Percentiles rank a stretch among this genome's conserved stretches.
Evolutionary conservation across 495 filamentous ascomycete genomes (phyloP).

Genomic region (Beverwykella pulmonaria): DNA sequence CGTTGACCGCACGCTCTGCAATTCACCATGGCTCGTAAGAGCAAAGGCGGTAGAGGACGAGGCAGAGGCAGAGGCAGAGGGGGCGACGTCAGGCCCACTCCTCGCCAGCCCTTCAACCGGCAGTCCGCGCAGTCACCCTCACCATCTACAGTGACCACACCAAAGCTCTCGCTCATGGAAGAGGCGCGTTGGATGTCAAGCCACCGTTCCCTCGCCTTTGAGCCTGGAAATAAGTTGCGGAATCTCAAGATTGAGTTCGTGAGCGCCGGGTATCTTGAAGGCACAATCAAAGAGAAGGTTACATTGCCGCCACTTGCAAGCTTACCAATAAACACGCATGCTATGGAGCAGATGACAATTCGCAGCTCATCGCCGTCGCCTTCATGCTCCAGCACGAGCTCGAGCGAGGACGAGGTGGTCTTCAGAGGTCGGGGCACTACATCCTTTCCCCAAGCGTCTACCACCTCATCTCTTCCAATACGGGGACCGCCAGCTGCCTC

Average conservation of each 20-base stretch:
- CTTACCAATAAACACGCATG: background rate
- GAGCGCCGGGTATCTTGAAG: constrained; percentile 60
- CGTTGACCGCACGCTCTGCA: background rate
- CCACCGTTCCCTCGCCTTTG: constrained; percentile 51
- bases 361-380: constrained; percentile 48
- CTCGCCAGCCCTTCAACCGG: background rate
- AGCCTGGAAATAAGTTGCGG: constrained; percentile 48
- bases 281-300: constrained; percentile 24
- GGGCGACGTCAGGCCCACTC: background rate
- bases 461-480: background rate
- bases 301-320: background rate
- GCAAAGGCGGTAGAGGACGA: background rate
- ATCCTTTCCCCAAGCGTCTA: constrained; percentile 1
- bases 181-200: constrained; percentile 77
- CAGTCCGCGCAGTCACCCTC: background rate
- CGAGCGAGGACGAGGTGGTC: constrained; percentile 68
- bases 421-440: constrained; percentile 50
- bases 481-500: background rate
- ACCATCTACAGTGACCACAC: background rate
- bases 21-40: background rate
- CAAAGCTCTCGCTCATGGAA: constrained; percentile 64
- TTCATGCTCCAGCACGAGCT: constrained; percentile 62
- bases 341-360: constrained; percentile 29
- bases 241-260: constrained; percentile 69
- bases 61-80: constrained; percentile 1